Conservation (phyloP, 108 stramenopile species). For the Seminavis robusta region DNA sequence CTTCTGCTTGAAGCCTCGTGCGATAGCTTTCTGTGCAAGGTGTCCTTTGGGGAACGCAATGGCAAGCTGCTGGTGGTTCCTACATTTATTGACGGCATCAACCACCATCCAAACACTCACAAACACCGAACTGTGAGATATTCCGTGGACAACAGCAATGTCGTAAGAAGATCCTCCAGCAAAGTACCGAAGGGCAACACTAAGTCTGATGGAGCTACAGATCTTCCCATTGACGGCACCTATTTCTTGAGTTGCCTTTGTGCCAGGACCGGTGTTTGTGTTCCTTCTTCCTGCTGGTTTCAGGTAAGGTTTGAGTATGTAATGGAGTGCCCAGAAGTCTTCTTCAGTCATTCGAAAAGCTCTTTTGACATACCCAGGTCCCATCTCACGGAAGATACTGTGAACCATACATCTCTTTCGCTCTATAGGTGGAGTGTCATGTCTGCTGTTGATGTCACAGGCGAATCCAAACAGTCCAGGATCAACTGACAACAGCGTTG, state of each 20-base stretch:
- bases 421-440: too few species aligned
- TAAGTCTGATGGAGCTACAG: slow-evolving; percentile 1
- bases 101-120: slow-evolving; percentile 13
- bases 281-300: too few species aligned
- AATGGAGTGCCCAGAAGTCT: slow-evolving; percentile 1
- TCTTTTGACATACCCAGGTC: too few species aligned
- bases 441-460: too few species aligned
- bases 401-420: too few species aligned
- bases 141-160: slow-evolving; percentile 5
- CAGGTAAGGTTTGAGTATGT: not conserved
- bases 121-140: not conserved
- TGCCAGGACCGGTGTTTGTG: too few species aligned
- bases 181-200: slow-evolving; percentile 14
- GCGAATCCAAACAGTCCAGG: too few species aligned
- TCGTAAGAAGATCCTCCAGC: slow-evolving; percentile 20
- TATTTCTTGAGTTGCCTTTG: not conserved
- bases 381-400: too few species aligned
- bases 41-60: slow-evolving; percentile 17
- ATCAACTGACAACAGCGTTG: too few species aligned
- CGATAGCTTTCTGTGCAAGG: slow-evolving; percentile 17
- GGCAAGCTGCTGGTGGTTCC: slow-evolving; percentile 4
- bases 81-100: slow-evolving; percentile 10
- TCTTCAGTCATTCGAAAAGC: slow-evolving; percentile 10
- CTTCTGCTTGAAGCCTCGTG: slow-evolving; percentile 19
- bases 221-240: slow-evolving; percentile 23